phyloP scores from a whole-genome alignment of 768 basidiomycete genomes.

The Tricholoma hemisulphureum region DNA sequence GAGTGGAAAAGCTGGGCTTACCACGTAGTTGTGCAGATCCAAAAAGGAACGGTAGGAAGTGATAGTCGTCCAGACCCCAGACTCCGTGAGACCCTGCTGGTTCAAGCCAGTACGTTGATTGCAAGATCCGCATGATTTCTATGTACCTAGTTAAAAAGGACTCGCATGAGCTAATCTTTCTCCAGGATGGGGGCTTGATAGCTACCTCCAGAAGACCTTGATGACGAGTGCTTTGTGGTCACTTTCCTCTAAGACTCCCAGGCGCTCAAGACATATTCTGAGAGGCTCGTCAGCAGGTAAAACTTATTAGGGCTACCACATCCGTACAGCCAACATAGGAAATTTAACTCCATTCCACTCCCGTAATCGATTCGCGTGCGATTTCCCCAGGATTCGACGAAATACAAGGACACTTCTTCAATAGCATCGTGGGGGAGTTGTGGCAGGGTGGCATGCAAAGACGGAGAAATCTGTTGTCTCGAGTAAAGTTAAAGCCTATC shows the following conservation, averaged over 20 bases:
- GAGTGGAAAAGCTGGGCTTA: conserved; percentile 11
- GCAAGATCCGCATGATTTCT: conserved; percentile 77
- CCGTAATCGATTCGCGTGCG: conserved; percentile 93
- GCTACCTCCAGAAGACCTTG: conserved; percentile 84
- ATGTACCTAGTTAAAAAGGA: conserved; percentile 73
- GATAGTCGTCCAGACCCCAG: conserved; percentile 97
- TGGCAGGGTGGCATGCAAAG: conserved; percentile 59
- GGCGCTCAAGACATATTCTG: conserved; percentile 78
- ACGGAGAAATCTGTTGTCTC: conserved; percentile 44
- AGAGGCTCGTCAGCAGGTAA: neutral
- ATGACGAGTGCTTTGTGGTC: conserved; percentile 80
- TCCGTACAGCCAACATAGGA: conserved; percentile 91
- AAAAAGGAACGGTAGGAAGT: conserved; percentile 90
- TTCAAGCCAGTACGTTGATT: conserved; percentile 96
- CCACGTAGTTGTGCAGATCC: conserved; percentile 79
- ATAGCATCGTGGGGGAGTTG: conserved; percentile 57
- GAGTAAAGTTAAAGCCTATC: neutral
- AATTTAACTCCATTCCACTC: conserved; percentile 99
- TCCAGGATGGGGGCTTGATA: neutral
- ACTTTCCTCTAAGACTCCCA: conserved; percentile 58
- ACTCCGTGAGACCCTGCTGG: conserved; percentile 99
- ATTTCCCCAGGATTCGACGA: conserved; percentile 90
- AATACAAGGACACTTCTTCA: conserved; percentile 75
- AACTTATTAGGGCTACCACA: neutral
- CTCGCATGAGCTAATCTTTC: neutral